Percentiles rank a stretch among this genome's conserved stretches.
These are phyloP conservation scores for Neoboletus magnificus DNA, from an alignment of 768 basidiomycete genomes.

Conservation along the genomic window DNA sequence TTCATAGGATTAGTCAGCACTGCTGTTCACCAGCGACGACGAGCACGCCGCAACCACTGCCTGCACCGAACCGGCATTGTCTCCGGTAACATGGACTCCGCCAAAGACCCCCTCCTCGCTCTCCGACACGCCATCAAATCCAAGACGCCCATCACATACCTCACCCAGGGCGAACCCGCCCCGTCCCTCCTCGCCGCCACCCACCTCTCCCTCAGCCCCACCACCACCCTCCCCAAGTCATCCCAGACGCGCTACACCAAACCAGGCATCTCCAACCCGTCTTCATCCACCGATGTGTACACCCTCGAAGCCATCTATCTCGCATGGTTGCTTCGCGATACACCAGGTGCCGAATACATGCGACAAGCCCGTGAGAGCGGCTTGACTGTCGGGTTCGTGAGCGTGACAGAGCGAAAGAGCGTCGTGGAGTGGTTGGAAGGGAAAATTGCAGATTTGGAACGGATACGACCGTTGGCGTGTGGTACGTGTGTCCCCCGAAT, in stretches of 20 bases:
- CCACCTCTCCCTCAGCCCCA: slow-evolving; percentile 56
- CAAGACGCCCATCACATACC: slow-evolving; percentile 48
- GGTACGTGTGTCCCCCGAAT: slow-evolving; percentile 11
- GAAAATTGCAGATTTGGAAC: slow-evolving; percentile 28
- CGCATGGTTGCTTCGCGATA: slow-evolving; percentile 76
- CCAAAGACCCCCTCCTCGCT: slow-evolving; percentile 49
- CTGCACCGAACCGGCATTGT: neutral
- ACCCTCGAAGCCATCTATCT: slow-evolving; percentile 79
- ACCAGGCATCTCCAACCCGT: slow-evolving; percentile 41
- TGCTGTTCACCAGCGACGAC: neutral
- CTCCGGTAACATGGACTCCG: neutral
- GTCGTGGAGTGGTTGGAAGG: slow-evolving; percentile 87
- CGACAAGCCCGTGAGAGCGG: slow-evolving; percentile 76
- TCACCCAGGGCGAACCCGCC: slow-evolving; percentile 35
- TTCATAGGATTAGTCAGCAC: neutral
- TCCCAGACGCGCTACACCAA: slow-evolving; percentile 76
- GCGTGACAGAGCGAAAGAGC: slow-evolving; percentile 81
- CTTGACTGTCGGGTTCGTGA: slow-evolving; percentile 71
- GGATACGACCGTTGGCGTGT: slow-evolving; percentile 21
- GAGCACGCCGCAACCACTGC: neutral
- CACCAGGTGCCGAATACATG: slow-evolving; percentile 82
- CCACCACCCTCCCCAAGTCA: slow-evolving; percentile 62
- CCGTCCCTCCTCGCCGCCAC: slow-evolving; percentile 55
- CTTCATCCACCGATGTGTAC: slow-evolving; percentile 53
- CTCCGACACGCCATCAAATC: slow-evolving; percentile 64